Conservation (phyloP, 768 basidiomycete species). For the Mycena galericulata region DNA sequence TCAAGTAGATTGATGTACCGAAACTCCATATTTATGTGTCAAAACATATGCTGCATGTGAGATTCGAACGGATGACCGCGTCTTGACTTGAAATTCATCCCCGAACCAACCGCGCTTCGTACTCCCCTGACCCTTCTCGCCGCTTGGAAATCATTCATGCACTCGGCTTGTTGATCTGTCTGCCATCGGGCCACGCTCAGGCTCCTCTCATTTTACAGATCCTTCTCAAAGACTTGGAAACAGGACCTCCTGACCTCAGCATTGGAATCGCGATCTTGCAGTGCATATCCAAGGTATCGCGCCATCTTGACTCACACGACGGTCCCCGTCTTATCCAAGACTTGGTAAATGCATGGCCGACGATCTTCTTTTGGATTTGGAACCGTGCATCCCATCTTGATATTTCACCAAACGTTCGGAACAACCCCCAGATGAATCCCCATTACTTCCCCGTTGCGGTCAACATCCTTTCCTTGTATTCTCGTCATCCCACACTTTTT, state of each 20-base stretch:
- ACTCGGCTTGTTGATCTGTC: conserved; percentile 5
- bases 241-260: not conserved
- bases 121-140: not conserved
- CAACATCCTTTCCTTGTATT: conserved; percentile 8
- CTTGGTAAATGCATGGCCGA: conserved; percentile 12
- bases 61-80: no score
- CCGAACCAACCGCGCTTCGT: not conserved
- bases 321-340: conserved; percentile 12
- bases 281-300: not conserved
- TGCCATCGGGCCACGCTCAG: conserved; percentile 1
- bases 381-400: not conserved
- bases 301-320: not conserved
- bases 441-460: conserved; percentile 1
- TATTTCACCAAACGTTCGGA: not conserved
- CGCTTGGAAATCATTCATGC: conserved; percentile 1
- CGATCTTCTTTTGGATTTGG: conserved; percentile 16
- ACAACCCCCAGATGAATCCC: not conserved
- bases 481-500: conserved; percentile 4
- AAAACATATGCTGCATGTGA: no score
- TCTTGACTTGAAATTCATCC: no score
- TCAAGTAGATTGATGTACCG: no score
- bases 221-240: conserved; percentile 3
- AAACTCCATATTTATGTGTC: no score
- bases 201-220: conserved; percentile 13
- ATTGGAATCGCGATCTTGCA: not conserved